phyloP scores from a whole-genome alignment of 306 rosid species.

The Prunus persica region DNA sequence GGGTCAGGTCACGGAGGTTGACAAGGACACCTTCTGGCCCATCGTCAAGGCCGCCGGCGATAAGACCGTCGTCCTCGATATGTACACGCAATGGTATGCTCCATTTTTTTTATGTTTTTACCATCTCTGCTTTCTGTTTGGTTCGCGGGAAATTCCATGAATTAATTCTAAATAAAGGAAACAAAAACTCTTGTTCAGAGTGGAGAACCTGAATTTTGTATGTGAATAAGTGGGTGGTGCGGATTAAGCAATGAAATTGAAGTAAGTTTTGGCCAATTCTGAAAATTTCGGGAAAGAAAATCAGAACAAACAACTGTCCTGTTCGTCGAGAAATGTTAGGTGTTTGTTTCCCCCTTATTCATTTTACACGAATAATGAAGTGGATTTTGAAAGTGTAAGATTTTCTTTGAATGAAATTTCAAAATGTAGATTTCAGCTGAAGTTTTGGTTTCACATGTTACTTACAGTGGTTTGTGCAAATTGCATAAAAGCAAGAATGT shows the following conservation, averaged over 20 bases:
- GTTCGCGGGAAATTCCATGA: background rate
- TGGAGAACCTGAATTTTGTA: background rate
- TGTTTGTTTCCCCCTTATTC: no score
- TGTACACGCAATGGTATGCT: conserved; percentile 93
- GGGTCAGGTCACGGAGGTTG: conserved; percentile 85
- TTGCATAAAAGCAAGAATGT: background rate
- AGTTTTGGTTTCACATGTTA: background rate
- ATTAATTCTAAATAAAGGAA: background rate
- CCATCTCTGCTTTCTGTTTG: background rate
- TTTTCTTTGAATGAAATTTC: background rate
- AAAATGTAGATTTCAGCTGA: background rate
- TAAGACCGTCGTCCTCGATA: conserved; percentile 87
- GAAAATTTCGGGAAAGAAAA: background rate
- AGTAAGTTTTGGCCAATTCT: background rate
- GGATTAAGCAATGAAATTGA: background rate
- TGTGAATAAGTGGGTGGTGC: background rate
- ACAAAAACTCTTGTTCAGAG: background rate
- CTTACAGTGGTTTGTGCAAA: background rate
- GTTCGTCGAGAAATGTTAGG: background rate
- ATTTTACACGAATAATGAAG: background rate
- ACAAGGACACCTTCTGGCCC: conserved; percentile 97
- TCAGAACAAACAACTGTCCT: no score
- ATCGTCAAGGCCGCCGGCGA: conserved; percentile 89
- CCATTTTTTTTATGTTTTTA: background rate
- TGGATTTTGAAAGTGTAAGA: background rate